These are phyloP conservation scores for Kuraishia capsulata DNA, from an alignment of 805 yeast genomes.

Conservation along the genomic window DNA sequence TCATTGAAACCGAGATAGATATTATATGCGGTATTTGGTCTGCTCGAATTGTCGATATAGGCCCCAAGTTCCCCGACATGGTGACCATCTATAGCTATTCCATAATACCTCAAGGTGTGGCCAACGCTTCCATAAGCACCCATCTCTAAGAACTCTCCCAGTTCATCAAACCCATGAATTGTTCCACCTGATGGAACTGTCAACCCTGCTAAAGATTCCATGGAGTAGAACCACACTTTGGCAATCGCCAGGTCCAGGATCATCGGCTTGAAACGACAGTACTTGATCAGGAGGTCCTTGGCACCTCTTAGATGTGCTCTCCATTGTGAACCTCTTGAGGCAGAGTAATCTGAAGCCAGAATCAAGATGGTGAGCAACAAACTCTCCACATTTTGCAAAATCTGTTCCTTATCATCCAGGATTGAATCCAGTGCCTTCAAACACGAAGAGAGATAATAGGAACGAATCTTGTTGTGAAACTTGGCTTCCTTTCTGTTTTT, in stretches of 20 bases:
- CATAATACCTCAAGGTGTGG: conserved; percentile 14
- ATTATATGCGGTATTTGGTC: conserved; percentile 9
- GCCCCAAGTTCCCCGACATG: conserved; percentile 1
- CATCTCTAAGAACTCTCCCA: conserved; percentile 25
- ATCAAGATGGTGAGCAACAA: conserved; percentile 59
- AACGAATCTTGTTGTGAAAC: conserved; percentile 48
- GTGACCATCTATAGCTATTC: conserved; percentile 19
- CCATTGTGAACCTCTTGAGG: conserved; percentile 53
- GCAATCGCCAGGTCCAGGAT: conserved; percentile 24
- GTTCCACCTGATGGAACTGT: conserved; percentile 56
- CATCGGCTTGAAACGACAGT: conserved; percentile 24
- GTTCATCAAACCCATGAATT: conserved; percentile 38
- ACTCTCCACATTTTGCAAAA: conserved; percentile 54
- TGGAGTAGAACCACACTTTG: conserved; percentile 51
- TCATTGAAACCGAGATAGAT: conserved; percentile 26
- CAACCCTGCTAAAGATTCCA: conserved; percentile 54
- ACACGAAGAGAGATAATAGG: conserved; percentile 58
- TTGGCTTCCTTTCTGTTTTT: conserved; percentile 6
- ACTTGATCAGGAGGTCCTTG: conserved; percentile 48
- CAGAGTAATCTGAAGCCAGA: conserved; percentile 56
- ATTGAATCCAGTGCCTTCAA: conserved; percentile 48
- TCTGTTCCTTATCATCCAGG: conserved; percentile 29
- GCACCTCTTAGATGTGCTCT: conserved; percentile 63
- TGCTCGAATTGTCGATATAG: neutral
- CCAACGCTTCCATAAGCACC: conserved; percentile 16